Evolutionary conservation across 306 rosid species (phyloP).

Genomic region (Abrus pulchellus): DNA sequence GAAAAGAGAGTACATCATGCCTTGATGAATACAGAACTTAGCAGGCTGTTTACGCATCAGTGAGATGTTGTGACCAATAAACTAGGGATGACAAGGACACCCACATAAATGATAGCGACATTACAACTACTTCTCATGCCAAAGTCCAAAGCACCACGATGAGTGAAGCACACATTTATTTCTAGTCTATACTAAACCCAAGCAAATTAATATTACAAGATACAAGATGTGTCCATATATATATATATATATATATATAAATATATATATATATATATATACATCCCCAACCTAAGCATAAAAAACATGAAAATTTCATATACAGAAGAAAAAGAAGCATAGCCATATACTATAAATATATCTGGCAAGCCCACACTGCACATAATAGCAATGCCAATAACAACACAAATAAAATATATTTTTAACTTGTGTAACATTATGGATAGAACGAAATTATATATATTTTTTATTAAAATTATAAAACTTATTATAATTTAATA

Average conservation of each 20-base stretch:
- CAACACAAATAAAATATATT: neutral
- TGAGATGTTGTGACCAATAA: slow-evolving; percentile 40
- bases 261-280: neutral
- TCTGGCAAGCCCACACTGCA: neutral
- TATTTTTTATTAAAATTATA: no score
- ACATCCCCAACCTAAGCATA: neutral
- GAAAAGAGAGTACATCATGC: slow-evolving; percentile 27
- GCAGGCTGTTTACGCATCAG: slow-evolving; percentile 26
- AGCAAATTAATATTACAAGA: slow-evolving; percentile 2
- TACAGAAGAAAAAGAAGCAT: slow-evolving; percentile 31
- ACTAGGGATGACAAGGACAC: slow-evolving; percentile 50
- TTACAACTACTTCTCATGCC: slow-evolving; percentile 64
- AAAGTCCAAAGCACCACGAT: slow-evolving; percentile 60
- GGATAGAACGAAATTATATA: no score
- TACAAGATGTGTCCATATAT: neutral
- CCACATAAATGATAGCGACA: slow-evolving; percentile 58
- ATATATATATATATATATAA: neutral
- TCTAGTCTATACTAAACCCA: slow-evolving; percentile 34
- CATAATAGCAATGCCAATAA: neutral
- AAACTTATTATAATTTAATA: no score
- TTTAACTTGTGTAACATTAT: no score
- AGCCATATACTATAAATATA: slow-evolving; percentile 1
- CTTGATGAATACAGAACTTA: slow-evolving; percentile 40
- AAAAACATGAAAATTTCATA: neutral
- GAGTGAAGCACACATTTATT: slow-evolving; percentile 48